phyloP scores from a whole-genome alignment of 23 red algal genomes.

The Gracilaria gracilis region DNA sequence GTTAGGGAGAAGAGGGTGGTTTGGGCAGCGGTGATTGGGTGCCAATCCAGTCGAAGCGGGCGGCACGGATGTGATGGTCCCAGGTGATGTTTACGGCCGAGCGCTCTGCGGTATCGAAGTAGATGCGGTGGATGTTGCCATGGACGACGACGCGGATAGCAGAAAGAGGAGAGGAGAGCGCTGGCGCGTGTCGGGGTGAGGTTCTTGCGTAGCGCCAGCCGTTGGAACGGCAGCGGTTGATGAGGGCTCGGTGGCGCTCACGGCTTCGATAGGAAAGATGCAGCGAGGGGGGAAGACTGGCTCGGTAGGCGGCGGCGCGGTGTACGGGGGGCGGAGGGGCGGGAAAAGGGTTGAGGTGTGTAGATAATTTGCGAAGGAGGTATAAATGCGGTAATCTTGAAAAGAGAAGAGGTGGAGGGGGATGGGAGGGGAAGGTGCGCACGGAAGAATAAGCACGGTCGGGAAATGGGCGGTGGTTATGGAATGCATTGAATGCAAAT shows the following conservation, averaged over 20 bases:
- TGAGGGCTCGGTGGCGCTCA: constrained; percentile 13
- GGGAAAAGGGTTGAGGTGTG: no score
- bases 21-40: constrained; percentile 6
- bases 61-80: constrained; percentile 34
- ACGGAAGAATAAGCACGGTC: not conserved
- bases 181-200: not conserved
- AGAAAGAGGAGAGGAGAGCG: not conserved
- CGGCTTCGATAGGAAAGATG: constrained; percentile 7
- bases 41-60: constrained; percentile 47
- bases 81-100: constrained; percentile 47
- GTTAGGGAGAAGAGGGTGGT: not conserved
- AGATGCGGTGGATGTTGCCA: constrained; percentile 46
- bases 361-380: no score
- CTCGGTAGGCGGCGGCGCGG: not conserved
- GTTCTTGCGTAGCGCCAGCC: not conserved
- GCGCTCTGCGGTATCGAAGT: constrained; percentile 17
- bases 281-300: not conserved
- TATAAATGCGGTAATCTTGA: not conserved
- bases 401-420: not conserved
- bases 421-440: not conserved
- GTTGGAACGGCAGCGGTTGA: constrained; percentile 8
- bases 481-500: no score
- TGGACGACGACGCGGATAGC: constrained; percentile 27
- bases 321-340: not conserved
- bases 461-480: not conserved